Evolutionary conservation across 495 filamentous ascomycete species (phyloP).

Genomic region (Xanthoparmelia taractica): DNA sequence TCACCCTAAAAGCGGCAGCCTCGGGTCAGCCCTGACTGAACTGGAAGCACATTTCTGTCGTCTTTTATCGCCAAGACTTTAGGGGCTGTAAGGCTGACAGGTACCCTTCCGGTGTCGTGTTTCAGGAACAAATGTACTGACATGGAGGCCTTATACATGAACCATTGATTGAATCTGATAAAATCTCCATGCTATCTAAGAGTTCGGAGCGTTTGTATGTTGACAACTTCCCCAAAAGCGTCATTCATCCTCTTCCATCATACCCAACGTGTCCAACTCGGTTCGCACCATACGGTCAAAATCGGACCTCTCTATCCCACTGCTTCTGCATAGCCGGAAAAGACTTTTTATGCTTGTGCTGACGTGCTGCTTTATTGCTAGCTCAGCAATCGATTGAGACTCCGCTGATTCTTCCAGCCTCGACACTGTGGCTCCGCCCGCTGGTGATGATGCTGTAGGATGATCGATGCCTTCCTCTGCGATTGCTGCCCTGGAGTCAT

Average conservation of each 20-base stretch:
- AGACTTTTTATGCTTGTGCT: slow-evolving; percentile 81
- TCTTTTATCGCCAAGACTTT: no score
- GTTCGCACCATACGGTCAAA: slow-evolving; percentile 74
- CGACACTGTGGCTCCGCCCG: slow-evolving; percentile 54
- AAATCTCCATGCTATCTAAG: no score
- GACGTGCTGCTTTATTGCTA: slow-evolving; percentile 84
- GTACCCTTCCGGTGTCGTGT: no score
- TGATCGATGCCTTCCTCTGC: slow-evolving; percentile 31
- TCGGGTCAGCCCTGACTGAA: no score
- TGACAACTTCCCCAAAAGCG: background rate
- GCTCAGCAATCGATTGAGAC: slow-evolving; percentile 59
- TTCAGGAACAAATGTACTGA: no score
- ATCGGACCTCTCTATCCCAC: slow-evolving; percentile 74
- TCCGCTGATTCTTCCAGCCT: slow-evolving; percentile 59
- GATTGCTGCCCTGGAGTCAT: slow-evolving; percentile 11
- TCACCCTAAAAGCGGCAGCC: no score
- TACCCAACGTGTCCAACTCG: slow-evolving; percentile 67
- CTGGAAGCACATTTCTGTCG: no score
- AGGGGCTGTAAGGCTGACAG: no score
- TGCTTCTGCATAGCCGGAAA: slow-evolving; percentile 67
- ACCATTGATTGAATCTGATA: no score
- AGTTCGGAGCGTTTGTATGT: background rate
- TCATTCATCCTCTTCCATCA: slow-evolving; percentile 62
- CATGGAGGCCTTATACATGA: no score
- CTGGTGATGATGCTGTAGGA: slow-evolving; percentile 42